Evolutionary conservation across 2,329 filamentous ascomycete species (phyloP).

Genomic region (Colletotrichum sp.): DNA sequence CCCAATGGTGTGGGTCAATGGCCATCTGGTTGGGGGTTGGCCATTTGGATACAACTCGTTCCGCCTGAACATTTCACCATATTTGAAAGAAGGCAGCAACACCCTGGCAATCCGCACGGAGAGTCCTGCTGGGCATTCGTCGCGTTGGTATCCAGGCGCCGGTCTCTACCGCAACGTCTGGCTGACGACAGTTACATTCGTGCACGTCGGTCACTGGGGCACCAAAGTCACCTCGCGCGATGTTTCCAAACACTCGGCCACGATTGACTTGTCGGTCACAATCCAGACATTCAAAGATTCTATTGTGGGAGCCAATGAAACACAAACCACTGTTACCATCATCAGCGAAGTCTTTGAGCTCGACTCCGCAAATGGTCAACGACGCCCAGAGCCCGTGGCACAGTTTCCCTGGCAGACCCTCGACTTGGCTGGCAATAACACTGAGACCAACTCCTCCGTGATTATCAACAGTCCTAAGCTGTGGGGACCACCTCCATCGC

Average conservation of each 20-base stretch:
- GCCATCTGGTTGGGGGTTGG: slow-evolving; percentile 54
- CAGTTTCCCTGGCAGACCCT: background rate
- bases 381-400: background rate
- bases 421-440: background rate
- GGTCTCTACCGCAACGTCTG: slow-evolving; percentile 60
- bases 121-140: slow-evolving; percentile 48
- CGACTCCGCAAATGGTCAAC: background rate
- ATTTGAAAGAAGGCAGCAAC: slow-evolving; percentile 41
- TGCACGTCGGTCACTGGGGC: slow-evolving; percentile 21
- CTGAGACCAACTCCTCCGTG: background rate
- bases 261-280: background rate
- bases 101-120: slow-evolving; percentile 55
- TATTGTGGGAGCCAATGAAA: background rate
- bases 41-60: slow-evolving; percentile 56
- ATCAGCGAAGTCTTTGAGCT: background rate
- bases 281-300: background rate
- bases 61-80: slow-evolving; percentile 53
- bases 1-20: slow-evolving; percentile 39
- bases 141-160: slow-evolving; percentile 58
- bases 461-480: background rate
- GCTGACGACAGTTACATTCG: slow-evolving; percentile 53
- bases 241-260: background rate
- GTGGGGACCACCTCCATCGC: background rate
- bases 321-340: background rate
- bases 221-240: background rate